A percentile compares a stretch with the other conserved stretches of the same genome.
These are phyloP conservation scores for Solanum hybrid DNA, from an alignment of 305 asterid species.

Conservation along the genomic window DNA sequence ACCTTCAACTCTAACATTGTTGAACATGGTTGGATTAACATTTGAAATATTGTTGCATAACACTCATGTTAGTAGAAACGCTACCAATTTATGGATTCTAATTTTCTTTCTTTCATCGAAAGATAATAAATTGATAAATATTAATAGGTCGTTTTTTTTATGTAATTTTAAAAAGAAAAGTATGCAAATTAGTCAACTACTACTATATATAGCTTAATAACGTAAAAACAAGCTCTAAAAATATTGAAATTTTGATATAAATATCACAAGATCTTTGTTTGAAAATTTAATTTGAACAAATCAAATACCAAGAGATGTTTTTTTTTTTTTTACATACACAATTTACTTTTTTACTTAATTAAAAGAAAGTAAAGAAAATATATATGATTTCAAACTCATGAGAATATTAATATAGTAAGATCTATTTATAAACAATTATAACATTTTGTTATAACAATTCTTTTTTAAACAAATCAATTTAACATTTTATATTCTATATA, in stretches of 20 bases:
- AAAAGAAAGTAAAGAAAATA: not conserved
- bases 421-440: not conserved
- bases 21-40: not conserved
- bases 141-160: not conserved
- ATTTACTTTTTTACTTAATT: not conserved
- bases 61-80: not conserved
- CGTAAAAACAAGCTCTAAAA: not conserved
- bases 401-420: not conserved
- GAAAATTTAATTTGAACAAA: not conserved
- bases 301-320: not conserved
- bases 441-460: not conserved
- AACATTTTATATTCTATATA: not conserved
- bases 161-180: not conserved
- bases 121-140: not conserved
- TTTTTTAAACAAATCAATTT: not conserved
- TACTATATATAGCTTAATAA: not conserved
- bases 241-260: not conserved
- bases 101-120: not conserved
- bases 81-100: not conserved
- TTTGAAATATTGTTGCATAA: not conserved
- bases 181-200: not conserved
- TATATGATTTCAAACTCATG: not conserved
- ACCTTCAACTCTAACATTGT: not conserved
- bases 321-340: not conserved
- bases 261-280: not conserved